A percentile compares a stretch with the other conserved stretches of the same genome.
phyloP scores from a whole-genome alignment of 2,329 filamentous ascomycete species.

The Akanthomyces lecanii region DNA sequence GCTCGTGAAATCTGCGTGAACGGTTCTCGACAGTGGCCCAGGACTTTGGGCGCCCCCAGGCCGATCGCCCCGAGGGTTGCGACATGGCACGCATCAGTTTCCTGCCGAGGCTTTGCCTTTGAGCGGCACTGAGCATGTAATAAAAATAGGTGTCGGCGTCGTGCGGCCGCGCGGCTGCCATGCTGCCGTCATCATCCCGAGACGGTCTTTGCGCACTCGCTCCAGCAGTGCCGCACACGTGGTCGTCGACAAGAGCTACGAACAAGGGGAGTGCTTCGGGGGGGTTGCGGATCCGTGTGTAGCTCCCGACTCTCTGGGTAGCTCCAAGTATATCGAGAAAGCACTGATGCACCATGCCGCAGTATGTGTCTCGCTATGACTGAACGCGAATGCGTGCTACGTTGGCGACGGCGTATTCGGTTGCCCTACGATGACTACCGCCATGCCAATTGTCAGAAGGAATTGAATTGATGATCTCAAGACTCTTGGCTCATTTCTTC shows the following conservation, averaged over 20 bases:
- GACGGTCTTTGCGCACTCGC: background rate
- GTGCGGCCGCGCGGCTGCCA: background rate
- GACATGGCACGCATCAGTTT: slow-evolving; percentile 1
- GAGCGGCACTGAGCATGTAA: background rate
- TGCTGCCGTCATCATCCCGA: background rate
- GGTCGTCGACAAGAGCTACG: slow-evolving; percentile 5
- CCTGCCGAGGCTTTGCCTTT: slow-evolving; percentile 1
- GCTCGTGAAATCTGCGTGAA: slow-evolving; percentile 3
- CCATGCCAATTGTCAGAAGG: background rate
- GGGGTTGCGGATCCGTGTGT: background rate
- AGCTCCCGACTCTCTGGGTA: background rate
- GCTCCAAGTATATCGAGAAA: slow-evolving; percentile 8
- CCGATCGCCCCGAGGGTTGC: background rate
- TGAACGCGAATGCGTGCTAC: slow-evolving; percentile 11
- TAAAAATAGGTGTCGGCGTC: background rate
- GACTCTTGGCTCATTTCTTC: background rate
- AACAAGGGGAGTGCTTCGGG: background rate
- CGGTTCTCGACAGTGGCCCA: slow-evolving; percentile 6
- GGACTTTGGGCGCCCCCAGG: slow-evolving; percentile 12
- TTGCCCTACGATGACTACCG: background rate
- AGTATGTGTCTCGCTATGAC: slow-evolving; percentile 13
- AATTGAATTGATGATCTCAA: too few species aligned
- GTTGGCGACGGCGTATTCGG: background rate
- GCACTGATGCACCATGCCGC: background rate
- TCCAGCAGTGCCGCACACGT: slow-evolving; percentile 3